A percentile compares a stretch with the other conserved stretches of the same genome.
Evolutionary conservation across 345 rosid genomes (phyloP).

Genomic region (Eucalyptus decipiens): DNA sequence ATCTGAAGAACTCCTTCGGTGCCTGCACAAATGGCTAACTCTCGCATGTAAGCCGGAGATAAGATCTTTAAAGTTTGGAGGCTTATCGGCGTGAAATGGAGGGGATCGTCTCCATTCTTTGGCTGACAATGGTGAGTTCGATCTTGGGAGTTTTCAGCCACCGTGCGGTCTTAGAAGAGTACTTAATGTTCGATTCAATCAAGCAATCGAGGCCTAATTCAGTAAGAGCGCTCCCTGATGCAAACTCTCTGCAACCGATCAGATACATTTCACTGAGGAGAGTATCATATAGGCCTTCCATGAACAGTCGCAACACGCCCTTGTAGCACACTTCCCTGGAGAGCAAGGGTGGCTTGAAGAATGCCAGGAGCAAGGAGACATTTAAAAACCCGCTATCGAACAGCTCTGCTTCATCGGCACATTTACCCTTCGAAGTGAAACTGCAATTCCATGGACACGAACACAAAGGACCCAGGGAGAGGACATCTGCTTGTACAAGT

Average conservation of each 20-base stretch:
- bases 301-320: background rate
- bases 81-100: background rate
- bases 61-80: background rate
- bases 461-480: background rate
- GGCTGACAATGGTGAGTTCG: background rate
- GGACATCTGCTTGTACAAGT: background rate
- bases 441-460: background rate
- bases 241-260: background rate
- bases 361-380: background rate
- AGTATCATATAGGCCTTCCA: slow-evolving; percentile 4
- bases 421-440: background rate
- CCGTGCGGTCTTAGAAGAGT: background rate
- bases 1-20: background rate
- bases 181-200: background rate
- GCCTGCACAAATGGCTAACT: background rate
- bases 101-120: background rate
- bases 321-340: background rate
- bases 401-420: background rate
- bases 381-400: background rate
- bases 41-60: background rate
- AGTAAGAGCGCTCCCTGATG: background rate
- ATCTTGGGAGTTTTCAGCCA: background rate
- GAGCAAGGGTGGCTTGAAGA: background rate
- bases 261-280: background rate
- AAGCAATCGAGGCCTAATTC: background rate